Evolutionary conservation across 1,284 basidiomycete species (phyloP).

Genomic region (Athelia sp.): DNA sequence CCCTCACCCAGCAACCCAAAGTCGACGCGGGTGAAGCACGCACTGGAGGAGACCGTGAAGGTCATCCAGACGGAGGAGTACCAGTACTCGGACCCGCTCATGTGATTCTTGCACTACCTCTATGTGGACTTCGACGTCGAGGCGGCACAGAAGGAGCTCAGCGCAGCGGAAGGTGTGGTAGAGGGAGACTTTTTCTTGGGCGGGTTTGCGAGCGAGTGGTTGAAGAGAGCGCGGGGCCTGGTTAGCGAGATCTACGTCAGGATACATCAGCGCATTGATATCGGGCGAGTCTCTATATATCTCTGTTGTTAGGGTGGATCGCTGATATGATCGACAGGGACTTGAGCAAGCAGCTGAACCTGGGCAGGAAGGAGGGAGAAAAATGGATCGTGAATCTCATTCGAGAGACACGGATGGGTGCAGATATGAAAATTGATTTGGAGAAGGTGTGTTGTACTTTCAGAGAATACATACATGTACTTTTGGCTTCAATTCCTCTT

Average conservation of each 20-base stretch:
- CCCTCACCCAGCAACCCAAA: slow-evolving; percentile 42
- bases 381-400: slow-evolving; percentile 99
- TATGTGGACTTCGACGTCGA: slow-evolving; percentile 93
- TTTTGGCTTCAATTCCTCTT: slow-evolving; percentile 7
- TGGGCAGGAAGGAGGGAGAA: slow-evolving; percentile 91
- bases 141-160: slow-evolving; percentile 81
- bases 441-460: slow-evolving; percentile 64
- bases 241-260: slow-evolving; percentile 97
- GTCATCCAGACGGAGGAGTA: slow-evolving; percentile 92
- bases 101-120: slow-evolving; percentile 88
- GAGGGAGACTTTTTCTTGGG: slow-evolving; percentile 92
- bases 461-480: too few species aligned
- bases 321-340: slow-evolving; percentile 46
- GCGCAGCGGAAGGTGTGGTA: slow-evolving; percentile 79
- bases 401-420: slow-evolving; percentile 91
- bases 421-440: slow-evolving; percentile 95
- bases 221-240: slow-evolving; percentile 93
- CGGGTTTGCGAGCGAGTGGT: slow-evolving; percentile 87
- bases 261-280: slow-evolving; percentile 96
- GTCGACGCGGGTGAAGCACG: slow-evolving; percentile 73
- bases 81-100: slow-evolving; percentile 93
- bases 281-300: slow-evolving; percentile 54
- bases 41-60: slow-evolving; percentile 84
- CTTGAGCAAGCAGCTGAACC: slow-evolving; percentile 88
- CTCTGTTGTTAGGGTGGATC: not conserved